Evolutionary conservation across 2,329 filamentous ascomycete species (phyloP).

Genomic region (Ampelomyces quisqualis): DNA sequence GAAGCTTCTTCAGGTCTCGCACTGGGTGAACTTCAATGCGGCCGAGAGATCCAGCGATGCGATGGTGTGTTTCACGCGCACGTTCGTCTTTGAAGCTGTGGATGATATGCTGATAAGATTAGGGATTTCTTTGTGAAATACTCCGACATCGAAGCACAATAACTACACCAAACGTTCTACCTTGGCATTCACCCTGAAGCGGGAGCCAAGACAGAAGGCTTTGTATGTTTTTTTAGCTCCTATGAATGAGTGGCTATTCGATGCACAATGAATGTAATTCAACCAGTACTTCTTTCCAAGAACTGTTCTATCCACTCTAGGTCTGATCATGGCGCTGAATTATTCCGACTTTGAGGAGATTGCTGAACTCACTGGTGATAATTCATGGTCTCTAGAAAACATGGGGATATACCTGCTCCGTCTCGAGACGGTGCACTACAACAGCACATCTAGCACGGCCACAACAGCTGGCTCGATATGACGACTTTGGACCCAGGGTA

Average conservation of each 20-base stretch:
- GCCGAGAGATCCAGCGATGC: slow-evolving; percentile 56
- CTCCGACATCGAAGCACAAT: slow-evolving; percentile 56
- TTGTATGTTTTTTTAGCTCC: slow-evolving; percentile 35
- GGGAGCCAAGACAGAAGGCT: slow-evolving; percentile 54
- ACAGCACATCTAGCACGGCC: slow-evolving; percentile 26
- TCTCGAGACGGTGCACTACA: slow-evolving; percentile 28
- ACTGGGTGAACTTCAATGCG: slow-evolving; percentile 52
- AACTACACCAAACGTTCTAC: slow-evolving; percentile 60
- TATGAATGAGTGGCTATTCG: slow-evolving; percentile 54
- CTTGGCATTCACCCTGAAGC: slow-evolving; percentile 55
- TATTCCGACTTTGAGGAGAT: slow-evolving; percentile 61
- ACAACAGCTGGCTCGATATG: slow-evolving; percentile 29
- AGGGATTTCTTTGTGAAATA: slow-evolving; percentile 64
- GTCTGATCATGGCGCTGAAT: slow-evolving; percentile 54
- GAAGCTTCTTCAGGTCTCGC: slow-evolving; percentile 48
- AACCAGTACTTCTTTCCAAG: not conserved
- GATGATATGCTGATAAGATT: not conserved
- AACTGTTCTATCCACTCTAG: not conserved
- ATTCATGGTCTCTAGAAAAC: slow-evolving; percentile 57
- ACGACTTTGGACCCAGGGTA: slow-evolving; percentile 28
- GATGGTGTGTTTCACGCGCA: slow-evolving; percentile 45
- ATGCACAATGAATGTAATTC: slow-evolving; percentile 59
- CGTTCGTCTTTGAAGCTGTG: not conserved
- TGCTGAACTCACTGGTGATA: slow-evolving; percentile 58
- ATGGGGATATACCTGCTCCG: slow-evolving; percentile 58